These are phyloP conservation scores for Aspergillus sp. DNA, from an alignment of 2,329 filamentous ascomycete genomes.

Conservation along the genomic window DNA sequence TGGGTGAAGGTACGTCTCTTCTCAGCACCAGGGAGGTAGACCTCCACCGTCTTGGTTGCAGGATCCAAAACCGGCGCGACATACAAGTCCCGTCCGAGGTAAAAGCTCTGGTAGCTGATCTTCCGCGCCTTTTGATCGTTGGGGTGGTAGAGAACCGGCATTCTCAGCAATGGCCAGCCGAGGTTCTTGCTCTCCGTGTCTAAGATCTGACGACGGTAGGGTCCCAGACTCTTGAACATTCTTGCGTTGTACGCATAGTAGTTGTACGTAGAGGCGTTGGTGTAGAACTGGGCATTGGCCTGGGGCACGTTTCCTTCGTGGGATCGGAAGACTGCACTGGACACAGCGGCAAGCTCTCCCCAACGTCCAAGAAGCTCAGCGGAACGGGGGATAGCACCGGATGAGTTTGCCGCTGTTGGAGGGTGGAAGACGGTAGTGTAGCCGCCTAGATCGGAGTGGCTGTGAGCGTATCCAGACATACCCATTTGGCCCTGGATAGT, in stretches of 20 bases:
- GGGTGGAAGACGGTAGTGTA: slow-evolving; percentile 28
- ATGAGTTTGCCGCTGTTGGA: slow-evolving; percentile 1
- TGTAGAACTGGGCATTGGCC: slow-evolving; percentile 34
- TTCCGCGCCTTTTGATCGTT: slow-evolving; percentile 10
- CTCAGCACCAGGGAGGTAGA: slow-evolving; percentile 14
- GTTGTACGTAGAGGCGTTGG: slow-evolving; percentile 26
- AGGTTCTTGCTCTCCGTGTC: slow-evolving; percentile 16
- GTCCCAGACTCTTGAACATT: slow-evolving; percentile 28
- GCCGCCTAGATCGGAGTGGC: slow-evolving; percentile 32
- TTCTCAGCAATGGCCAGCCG: slow-evolving; percentile 18
- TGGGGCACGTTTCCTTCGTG: slow-evolving; percentile 35
- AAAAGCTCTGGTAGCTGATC: slow-evolving; percentile 20
- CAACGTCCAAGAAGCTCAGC: slow-evolving; percentile 33
- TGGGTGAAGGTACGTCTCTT: slow-evolving; percentile 12
- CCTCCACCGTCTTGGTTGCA: slow-evolving; percentile 9
- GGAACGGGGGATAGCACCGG: slow-evolving; percentile 28
- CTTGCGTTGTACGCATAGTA: slow-evolving; percentile 33
- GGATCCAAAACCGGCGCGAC: slow-evolving; percentile 18
- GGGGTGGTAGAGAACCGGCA: slow-evolving; percentile 20
- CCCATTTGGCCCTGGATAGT: slow-evolving; percentile 34
- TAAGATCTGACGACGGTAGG: slow-evolving; percentile 26
- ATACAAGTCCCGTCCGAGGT: slow-evolving; percentile 16
- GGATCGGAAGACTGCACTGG: slow-evolving; percentile 29
- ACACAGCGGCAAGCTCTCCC: slow-evolving; percentile 32
- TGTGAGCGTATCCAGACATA: slow-evolving; percentile 29